A percentile compares a stretch with the other conserved stretches of the same genome.
These are phyloP conservation scores for Avena eriantha DNA, from an alignment of 176 grass and related monocot genomes.

Conservation along the genomic window DNA sequence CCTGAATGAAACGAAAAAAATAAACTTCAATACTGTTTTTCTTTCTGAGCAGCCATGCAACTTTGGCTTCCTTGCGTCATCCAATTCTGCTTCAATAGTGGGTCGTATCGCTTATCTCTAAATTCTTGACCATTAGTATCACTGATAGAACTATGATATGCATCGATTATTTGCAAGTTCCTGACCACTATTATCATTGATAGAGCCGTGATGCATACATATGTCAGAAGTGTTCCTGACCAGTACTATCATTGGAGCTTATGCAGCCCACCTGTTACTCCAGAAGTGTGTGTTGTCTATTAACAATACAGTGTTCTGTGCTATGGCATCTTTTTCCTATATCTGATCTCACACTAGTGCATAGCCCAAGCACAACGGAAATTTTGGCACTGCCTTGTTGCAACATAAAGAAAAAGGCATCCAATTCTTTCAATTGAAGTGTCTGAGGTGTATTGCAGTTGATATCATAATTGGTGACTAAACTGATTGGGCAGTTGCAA, in stretches of 20 bases:
- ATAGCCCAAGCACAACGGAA: neutral
- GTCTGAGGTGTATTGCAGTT: neutral
- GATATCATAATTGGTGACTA: neutral
- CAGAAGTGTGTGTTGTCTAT: neutral
- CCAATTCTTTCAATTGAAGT: neutral
- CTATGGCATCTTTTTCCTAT: neutral
- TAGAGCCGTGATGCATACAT: constrained; percentile 6
- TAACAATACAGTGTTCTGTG: neutral
- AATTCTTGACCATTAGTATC: constrained; percentile 14
- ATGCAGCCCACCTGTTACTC: neutral
- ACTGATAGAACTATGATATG: neutral
- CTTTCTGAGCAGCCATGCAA: constrained; percentile 19
- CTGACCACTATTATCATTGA: neutral
- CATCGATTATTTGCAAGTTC: neutral
- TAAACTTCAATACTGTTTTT: neutral
- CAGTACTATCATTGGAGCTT: neutral
- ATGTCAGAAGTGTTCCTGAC: neutral
- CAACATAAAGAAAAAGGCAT: neutral
- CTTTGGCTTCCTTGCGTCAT: constrained; percentile 8
- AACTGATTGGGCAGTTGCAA: neutral
- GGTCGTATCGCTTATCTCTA: neutral
- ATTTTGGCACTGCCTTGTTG: neutral
- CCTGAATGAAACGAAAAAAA: constrained; percentile 11
- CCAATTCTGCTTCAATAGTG: neutral
- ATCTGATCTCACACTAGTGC: neutral